Conservation (phyloP, 1,139 yeast species). For the Meyerozyma sp. region DNA sequence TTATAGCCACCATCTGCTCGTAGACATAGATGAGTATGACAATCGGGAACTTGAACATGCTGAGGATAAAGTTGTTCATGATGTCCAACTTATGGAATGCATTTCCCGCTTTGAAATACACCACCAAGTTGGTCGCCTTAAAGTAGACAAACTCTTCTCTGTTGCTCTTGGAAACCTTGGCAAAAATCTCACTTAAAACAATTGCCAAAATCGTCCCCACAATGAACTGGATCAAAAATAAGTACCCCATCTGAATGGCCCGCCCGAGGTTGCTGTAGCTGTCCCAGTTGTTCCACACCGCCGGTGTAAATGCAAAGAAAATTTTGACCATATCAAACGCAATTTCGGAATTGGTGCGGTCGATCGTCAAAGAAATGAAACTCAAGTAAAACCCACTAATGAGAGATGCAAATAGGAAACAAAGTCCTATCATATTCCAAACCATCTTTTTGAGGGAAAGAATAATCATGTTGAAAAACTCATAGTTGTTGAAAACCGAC, state of each 20-base stretch:
- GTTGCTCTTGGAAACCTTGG: constrained; percentile 32
- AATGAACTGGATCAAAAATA: constrained; percentile 54
- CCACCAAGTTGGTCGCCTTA: constrained; percentile 33
- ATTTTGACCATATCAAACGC: constrained; percentile 53
- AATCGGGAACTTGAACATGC: constrained; percentile 29
- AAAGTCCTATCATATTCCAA: constrained; percentile 49
- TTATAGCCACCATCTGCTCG: constrained; percentile 21
- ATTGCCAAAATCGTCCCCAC: constrained; percentile 57
- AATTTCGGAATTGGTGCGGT: constrained; percentile 41
- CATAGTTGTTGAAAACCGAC: constrained; percentile 49
- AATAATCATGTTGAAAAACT: constrained; percentile 49
- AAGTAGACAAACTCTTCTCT: constrained; percentile 40
- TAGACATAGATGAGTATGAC: constrained; percentile 27
- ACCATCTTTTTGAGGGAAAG: constrained; percentile 51
- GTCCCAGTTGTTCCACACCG: constrained; percentile 60
- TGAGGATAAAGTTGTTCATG: constrained; percentile 12
- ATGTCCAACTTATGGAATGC: constrained; percentile 6
- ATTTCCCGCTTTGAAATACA: constrained; percentile 21
- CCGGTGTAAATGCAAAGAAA: constrained; percentile 59
- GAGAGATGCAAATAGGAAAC: constrained; percentile 45
- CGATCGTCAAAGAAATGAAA: constrained; percentile 47
- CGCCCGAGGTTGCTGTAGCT: constrained; percentile 47
- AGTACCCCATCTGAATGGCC: constrained; percentile 44
- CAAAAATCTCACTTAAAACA: constrained; percentile 44
- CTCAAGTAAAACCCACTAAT: constrained; percentile 57